Evolutionary conservation across 1,284 basidiomycete genomes (phyloP).

Genomic region (Trichosporon sp.): DNA sequence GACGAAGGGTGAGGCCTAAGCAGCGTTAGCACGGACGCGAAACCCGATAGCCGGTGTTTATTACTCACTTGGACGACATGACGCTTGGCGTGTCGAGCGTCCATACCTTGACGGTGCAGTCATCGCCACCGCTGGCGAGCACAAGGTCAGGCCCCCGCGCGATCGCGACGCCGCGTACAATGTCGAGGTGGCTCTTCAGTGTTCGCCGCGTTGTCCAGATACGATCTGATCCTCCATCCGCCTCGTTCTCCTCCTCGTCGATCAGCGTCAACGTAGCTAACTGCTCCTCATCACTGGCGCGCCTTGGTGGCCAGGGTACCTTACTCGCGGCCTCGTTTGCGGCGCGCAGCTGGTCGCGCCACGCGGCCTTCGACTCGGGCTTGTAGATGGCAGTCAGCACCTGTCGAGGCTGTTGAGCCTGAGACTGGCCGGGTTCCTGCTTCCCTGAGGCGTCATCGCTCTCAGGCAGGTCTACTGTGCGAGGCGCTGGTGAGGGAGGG

Average conservation of each 20-base stretch:
- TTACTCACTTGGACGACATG: constrained; percentile 42
- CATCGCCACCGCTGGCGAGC: constrained; percentile 88
- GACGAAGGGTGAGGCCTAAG: constrained; percentile 42
- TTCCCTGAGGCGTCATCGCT: constrained; percentile 2
- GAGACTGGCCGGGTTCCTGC: neutral
- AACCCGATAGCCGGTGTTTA: neutral
- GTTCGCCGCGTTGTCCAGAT: constrained; percentile 82
- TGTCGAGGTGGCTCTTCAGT: constrained; percentile 85
- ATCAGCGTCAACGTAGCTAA: constrained; percentile 48
- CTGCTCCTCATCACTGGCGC: constrained; percentile 45
- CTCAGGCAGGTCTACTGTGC: constrained; percentile 12
- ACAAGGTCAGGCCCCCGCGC: constrained; percentile 74
- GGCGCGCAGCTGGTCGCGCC: constrained; percentile 67
- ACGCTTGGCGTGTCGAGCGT: constrained; percentile 41
- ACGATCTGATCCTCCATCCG: constrained; percentile 57
- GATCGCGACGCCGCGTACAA: constrained; percentile 85
- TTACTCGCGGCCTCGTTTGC: constrained; percentile 55
- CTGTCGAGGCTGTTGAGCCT: constrained; percentile 42
- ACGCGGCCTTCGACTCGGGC: constrained; percentile 77
- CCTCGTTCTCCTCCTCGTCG: constrained; percentile 58
- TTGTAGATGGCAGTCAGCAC: constrained; percentile 79
- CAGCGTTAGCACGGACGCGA: neutral
- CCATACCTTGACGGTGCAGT: constrained; percentile 96
- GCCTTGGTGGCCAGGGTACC: constrained; percentile 35
- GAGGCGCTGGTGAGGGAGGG: constrained; percentile 10